A percentile compares a stretch with the other conserved stretches of the same genome.
Evolutionary conservation across 192 early-diverging fungal genomes (phyloP).

Genomic region (Geranomyces michiganensis): DNA sequence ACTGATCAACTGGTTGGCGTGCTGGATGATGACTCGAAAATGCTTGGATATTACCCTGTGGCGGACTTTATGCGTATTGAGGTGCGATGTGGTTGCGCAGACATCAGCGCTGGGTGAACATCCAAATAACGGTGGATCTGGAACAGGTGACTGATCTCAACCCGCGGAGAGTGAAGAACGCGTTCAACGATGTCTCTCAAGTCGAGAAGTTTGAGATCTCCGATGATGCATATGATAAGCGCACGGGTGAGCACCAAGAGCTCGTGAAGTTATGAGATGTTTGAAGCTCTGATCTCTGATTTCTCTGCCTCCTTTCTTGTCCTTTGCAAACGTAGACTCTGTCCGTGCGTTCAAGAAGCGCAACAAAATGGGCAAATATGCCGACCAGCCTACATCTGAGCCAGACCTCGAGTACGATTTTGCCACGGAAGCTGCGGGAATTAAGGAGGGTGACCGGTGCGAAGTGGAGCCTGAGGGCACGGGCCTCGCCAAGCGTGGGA

Average conservation of each 20-base stretch:
- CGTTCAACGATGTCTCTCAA: constrained; percentile 84
- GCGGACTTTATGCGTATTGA: constrained; percentile 80
- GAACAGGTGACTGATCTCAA: constrained; percentile 70
- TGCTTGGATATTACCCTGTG: constrained; percentile 88
- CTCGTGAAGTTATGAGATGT: neutral
- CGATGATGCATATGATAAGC: constrained; percentile 86
- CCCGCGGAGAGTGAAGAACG: constrained; percentile 63
- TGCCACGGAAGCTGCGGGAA: constrained; percentile 63
- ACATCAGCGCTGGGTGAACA: neutral
- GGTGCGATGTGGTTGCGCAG: constrained; percentile 42
- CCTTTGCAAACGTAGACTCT: constrained; percentile 61
- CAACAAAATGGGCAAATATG: constrained; percentile 87
- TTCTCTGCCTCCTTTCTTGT: too few species aligned
- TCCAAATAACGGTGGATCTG: neutral
- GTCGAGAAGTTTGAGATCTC: constrained; percentile 94
- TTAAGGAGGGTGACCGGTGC: constrained; percentile 82
- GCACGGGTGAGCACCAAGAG: constrained; percentile 54
- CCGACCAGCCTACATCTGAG: constrained; percentile 56
- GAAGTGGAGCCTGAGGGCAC: constrained; percentile 62
- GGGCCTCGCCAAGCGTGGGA: constrained; percentile 52
- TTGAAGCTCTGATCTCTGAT: neutral
- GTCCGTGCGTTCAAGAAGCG: constrained; percentile 88
- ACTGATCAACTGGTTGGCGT: constrained; percentile 52
- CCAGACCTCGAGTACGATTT: constrained; percentile 64
- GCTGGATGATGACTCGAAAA: constrained; percentile 53